Percentiles rank a stretch among this genome's conserved stretches.
These are phyloP conservation scores for Saccharomycopsis capsularis DNA, from an alignment of 805 yeast genomes.

Conservation along the genomic window DNA sequence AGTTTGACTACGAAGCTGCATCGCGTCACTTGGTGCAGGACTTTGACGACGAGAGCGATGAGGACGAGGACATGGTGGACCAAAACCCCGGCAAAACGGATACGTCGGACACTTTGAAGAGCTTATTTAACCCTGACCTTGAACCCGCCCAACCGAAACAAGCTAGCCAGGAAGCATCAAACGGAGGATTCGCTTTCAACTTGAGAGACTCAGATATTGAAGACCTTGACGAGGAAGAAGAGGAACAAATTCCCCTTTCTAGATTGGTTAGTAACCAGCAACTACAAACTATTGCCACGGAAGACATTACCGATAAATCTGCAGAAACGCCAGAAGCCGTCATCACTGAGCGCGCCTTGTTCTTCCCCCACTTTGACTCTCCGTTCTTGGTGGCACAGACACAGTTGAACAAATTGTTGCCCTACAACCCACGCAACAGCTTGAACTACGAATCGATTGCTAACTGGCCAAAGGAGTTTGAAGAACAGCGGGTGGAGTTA, in stretches of 20 bases:
- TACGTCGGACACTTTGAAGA: slow-evolving; percentile 10
- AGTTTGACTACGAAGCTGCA: slow-evolving; percentile 40
- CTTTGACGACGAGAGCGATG: slow-evolving; percentile 28
- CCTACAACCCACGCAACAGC: slow-evolving; percentile 24
- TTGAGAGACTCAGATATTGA: slow-evolving; percentile 26
- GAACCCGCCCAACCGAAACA: too few relatives aligned
- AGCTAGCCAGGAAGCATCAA: not conserved
- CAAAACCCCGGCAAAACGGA: slow-evolving; percentile 27
- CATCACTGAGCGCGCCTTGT: slow-evolving; percentile 44
- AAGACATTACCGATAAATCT: not conserved
- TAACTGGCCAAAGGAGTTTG: slow-evolving; percentile 70
- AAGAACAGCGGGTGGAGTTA: slow-evolving; percentile 76
- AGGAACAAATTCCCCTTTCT: not conserved
- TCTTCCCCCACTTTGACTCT: slow-evolving; percentile 78
- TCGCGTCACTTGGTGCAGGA: slow-evolving; percentile 22
- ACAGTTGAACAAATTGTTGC: slow-evolving; percentile 54
- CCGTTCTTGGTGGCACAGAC: slow-evolving; percentile 85
- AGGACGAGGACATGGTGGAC: slow-evolving; percentile 30
- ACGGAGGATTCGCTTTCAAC: slow-evolving; percentile 23
- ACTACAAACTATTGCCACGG: not conserved
- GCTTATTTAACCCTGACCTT: slow-evolving; percentile 15
- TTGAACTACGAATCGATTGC: slow-evolving; percentile 31
- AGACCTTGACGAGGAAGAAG: slow-evolving; percentile 1
- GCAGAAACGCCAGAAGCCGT: not conserved
- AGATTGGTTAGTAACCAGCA: too few relatives aligned